Evolutionary conservation across 2,329 filamentous ascomycete species (phyloP).

Genomic region (Metarhizium rileyi): DNA sequence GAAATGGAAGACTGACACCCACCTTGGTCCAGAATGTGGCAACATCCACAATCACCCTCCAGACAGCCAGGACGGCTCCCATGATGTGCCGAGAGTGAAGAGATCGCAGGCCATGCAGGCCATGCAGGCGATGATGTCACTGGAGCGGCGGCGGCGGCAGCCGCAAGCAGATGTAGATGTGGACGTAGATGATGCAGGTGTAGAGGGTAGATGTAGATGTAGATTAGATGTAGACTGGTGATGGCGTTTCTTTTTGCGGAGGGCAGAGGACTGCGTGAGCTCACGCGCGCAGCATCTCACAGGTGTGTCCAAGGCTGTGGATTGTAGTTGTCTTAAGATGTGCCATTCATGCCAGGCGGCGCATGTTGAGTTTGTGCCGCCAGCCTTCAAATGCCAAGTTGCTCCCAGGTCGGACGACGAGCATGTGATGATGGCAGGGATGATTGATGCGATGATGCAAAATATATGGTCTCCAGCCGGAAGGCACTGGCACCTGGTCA

Average conservation of each 20-base stretch:
- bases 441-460: neutral
- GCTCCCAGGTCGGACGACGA: neutral
- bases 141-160: too few species aligned
- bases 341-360: neutral
- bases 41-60: slow-evolving; percentile 52
- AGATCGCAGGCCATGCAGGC: slow-evolving; percentile 22
- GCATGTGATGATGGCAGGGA: slow-evolving; percentile 5
- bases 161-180: too few species aligned
- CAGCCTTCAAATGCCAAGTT: neutral
- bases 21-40: slow-evolving; percentile 54
- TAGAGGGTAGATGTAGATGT: too few species aligned
- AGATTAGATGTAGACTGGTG: slow-evolving; percentile 4
- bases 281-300: neutral
- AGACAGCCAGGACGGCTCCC: slow-evolving; percentile 38
- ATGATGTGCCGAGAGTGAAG: slow-evolving; percentile 26
- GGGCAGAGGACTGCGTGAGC: neutral
- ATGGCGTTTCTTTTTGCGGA: neutral
- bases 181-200: too few species aligned
- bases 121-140: slow-evolving; percentile 4
- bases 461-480: too few species aligned
- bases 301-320: neutral
- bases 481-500: too few species aligned
- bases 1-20: slow-evolving; percentile 14
- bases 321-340: neutral
- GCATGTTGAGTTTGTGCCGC: neutral